Conservation (phyloP, 495 filamentous ascomycete species). For the Tuber melanosporum region DNA sequence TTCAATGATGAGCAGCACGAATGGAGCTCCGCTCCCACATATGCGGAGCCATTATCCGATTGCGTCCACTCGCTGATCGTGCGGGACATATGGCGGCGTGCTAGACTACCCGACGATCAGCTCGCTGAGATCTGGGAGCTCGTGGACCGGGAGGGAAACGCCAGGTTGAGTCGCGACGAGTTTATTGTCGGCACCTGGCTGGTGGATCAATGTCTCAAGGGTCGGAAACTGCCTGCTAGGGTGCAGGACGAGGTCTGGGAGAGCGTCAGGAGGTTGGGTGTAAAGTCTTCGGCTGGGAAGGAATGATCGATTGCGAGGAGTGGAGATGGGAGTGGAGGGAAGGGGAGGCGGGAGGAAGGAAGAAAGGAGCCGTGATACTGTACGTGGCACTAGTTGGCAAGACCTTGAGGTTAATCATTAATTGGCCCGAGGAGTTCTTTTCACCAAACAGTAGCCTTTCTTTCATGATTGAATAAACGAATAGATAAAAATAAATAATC, state of each 20-base stretch:
- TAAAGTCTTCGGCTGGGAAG: constrained; percentile 31
- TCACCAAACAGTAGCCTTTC: background rate
- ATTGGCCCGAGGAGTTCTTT: background rate
- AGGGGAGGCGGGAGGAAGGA: too few relatives aligned
- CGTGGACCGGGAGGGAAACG: constrained; percentile 60
- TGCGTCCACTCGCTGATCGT: constrained; percentile 72
- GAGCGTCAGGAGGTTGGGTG: constrained; percentile 61
- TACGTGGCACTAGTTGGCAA: background rate
- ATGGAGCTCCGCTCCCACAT: constrained; percentile 30
- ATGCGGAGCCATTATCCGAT: constrained; percentile 41
- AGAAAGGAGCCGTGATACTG: background rate
- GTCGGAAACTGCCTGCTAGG: constrained; percentile 73
- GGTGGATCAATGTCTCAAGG: constrained; percentile 81
- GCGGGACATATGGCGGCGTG: constrained; percentile 78
- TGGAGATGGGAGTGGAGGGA: too few relatives aligned
- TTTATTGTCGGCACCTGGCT: constrained; percentile 96
- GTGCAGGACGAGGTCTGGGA: constrained; percentile 81
- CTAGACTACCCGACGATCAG: constrained; percentile 58
- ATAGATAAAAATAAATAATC: background rate
- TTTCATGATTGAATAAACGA: background rate
- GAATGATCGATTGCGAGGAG: background rate
- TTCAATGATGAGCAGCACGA: constrained; percentile 15
- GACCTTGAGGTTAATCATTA: background rate
- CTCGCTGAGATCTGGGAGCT: constrained; percentile 80
- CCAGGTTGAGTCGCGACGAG: constrained; percentile 64